Percentiles rank a stretch among this genome's conserved stretches.
Conservation (phyloP, 768 basidiomycete genomes). For the Kwoniella heveanensis region DNA sequence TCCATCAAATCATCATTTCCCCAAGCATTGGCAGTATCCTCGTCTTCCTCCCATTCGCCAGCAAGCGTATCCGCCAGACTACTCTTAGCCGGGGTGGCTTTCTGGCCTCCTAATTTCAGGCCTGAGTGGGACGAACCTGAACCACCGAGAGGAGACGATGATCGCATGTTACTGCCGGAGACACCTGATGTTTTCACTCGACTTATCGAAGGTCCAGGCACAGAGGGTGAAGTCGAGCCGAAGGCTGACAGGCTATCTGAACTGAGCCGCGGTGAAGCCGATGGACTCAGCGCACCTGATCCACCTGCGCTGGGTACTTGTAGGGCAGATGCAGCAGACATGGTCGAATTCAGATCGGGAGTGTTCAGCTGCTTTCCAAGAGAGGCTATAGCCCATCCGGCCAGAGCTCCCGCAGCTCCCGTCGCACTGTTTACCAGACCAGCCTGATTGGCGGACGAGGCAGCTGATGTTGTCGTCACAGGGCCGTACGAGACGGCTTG, state of each 20-base stretch:
- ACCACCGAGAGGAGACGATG: neutral
- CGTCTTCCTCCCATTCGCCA: constrained; percentile 55
- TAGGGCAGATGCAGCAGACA: constrained; percentile 57
- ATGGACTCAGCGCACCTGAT: constrained; percentile 8
- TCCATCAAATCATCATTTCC: constrained; percentile 84
- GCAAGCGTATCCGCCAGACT: constrained; percentile 61
- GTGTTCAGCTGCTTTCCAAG: constrained; percentile 76
- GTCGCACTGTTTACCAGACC: constrained; percentile 80
- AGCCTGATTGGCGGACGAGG: constrained; percentile 49
- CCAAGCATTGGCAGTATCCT: constrained; percentile 64
- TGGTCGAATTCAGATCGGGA: constrained; percentile 71
- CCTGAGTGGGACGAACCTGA: constrained; percentile 6
- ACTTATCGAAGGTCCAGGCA: constrained; percentile 16
- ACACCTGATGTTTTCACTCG: neutral
- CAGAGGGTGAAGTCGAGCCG: constrained; percentile 14
- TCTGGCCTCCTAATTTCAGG: constrained; percentile 24
- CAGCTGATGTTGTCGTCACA: constrained; percentile 49
- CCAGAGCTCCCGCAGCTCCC: constrained; percentile 85
- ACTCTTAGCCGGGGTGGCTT: constrained; percentile 29
- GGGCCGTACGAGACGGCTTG: constrained; percentile 46
- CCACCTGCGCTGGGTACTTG: constrained; percentile 30
- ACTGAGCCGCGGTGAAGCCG: constrained; percentile 16
- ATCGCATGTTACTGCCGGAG: constrained; percentile 1
- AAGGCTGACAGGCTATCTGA: constrained; percentile 24
- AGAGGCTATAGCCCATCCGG: constrained; percentile 94